Evolutionary conservation across 2,329 filamentous ascomycete genomes (phyloP), one percentile per base, ranked within the genome.

Genomic region (Penicillium sp.): DNA sequence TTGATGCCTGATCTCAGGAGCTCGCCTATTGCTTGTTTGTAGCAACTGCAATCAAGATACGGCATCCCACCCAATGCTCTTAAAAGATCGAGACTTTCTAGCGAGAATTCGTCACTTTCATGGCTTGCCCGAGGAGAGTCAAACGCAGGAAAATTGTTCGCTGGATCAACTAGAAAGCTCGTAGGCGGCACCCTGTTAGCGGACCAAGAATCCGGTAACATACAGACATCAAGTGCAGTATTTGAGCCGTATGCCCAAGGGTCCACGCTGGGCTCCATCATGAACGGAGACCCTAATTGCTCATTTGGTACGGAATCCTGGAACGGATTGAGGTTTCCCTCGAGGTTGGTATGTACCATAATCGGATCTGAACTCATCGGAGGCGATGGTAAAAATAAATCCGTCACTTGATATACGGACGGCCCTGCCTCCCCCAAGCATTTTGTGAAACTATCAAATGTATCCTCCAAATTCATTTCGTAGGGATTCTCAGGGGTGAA

Each of bases 11-110:
- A 59, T 18, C 58, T 44, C 11, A 64, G 53, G n/a, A 69, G 48
- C 14, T 67, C 64, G 13, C 56, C 49, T 14, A 62, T 56, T 3
- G 55, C 53, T 18, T 60, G 56, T 20, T 66, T 62, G 33, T 64
- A 61, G 38, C 61, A 66, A 16, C 58, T 57, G 28, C 63, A 69
- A 10, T 13, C 20, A 8, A 49, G 43, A 9, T 14, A 30, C 5
- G 33, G 31, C 2, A 20, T 9, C 18, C 9, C 30, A 7, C 46
- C 48, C 3, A 46, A 22, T 9, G 22, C n/a, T 10, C 31, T 2
- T 2, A 46, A 5, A 3, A 41, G 25, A 0, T 36, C 48, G 1
- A 14, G 11, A 1, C 48, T 24, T 1, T 47, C 49, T 3, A 48
- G 46, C 5, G 57, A 57, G n/a, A 44, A 44, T 2, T 10, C n/a